These are phyloP conservation scores for Myrmaecium sp. DNA, from an alignment of 2,329 filamentous ascomycete genomes.

Conservation along the genomic window DNA sequence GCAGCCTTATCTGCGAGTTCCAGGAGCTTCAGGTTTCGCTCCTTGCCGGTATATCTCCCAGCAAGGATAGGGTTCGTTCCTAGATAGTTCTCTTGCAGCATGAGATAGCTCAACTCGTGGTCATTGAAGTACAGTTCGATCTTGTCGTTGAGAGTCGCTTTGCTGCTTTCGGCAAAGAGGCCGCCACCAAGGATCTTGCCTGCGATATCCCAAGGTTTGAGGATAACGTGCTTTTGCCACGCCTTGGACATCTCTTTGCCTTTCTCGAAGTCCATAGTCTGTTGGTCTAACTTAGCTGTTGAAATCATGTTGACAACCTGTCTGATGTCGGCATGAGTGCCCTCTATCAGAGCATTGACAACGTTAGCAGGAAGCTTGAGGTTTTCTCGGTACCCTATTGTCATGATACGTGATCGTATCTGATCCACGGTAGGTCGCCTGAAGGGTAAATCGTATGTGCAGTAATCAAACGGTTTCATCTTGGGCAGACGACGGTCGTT, in stretches of 20 bases:
- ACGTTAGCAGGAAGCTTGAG: slow-evolving; percentile 70
- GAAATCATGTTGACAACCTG: slow-evolving; percentile 99
- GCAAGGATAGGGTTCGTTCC: slow-evolving; percentile 58
- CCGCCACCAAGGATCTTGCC: slow-evolving; percentile 79
- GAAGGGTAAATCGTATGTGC: slow-evolving; percentile 73
- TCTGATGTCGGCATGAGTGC: slow-evolving; percentile 85
- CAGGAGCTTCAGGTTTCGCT: slow-evolving; percentile 64
- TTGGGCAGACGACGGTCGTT: slow-evolving; percentile 86
- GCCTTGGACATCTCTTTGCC: slow-evolving; percentile 90
- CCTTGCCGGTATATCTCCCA: slow-evolving; percentile 44
- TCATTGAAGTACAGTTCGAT: slow-evolving; percentile 99
- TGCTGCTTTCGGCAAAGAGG: slow-evolving; percentile 70
- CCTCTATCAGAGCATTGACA: slow-evolving; percentile 86
- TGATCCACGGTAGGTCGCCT: slow-evolving; percentile 78
- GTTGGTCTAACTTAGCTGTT: slow-evolving; percentile 76
- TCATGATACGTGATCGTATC: slow-evolving; percentile 82
- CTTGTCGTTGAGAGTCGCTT: slow-evolving; percentile 85
- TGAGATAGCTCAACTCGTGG: slow-evolving; percentile 90
- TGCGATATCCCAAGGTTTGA: slow-evolving; percentile 97
- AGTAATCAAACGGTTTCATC: slow-evolving; percentile 94
- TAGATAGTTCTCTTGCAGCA: slow-evolving; percentile 97
- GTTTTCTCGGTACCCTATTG: slow-evolving; percentile 82
- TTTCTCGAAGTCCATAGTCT: slow-evolving; percentile 64
- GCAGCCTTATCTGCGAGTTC: slow-evolving; percentile 78
- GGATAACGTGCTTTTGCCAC: slow-evolving; percentile 93